Evolutionary conservation across 2,329 filamentous ascomycete genomes (phyloP), one percentile per base, ranked within the genome.

Genomic region (Raffaelea albimanens): DNA sequence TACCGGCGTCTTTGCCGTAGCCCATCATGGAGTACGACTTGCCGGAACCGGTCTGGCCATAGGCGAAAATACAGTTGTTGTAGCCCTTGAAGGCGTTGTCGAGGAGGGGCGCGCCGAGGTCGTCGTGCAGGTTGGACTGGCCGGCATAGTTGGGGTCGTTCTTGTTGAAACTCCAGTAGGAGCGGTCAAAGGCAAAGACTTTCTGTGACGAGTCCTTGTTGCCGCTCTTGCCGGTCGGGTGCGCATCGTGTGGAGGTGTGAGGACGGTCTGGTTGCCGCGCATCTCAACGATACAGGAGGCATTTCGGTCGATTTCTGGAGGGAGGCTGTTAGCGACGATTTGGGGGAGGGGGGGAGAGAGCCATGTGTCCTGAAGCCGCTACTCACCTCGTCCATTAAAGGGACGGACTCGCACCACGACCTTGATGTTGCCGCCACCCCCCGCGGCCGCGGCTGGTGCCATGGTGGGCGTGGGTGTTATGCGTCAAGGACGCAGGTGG

Each of bases 21-120:
- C 93, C 93, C 93, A 98, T 98, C 81, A 85, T 98, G 39, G 93
- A 96, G 68, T 97, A 98, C 63, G 87, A 50, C 44, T 50, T 50
- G 44, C 93, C 93, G 1, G 90, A 95, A 21, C 93, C 93, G 0
- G 93, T 98, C 71, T 98, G 93, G 10, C 93, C 93, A 60, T 98
- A 97, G 51, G 93, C 93, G 62, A 98, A 97, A 56, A 98, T 98
- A 65, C 93, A 98, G 0, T 93, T 98, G 67, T 98, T 91, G 69
- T 98, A 98, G 54, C 93, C 93, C 62, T 96, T 90, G 59, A 98
- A 98, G 69, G 98, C 98, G 75, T 98, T 93, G 65, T 98, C 93
- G 53, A 98, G 76, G 57, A 98, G 97, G 61, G 97, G 93, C 64
- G 96, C 89, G 47, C 93, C 93, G 21, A 98, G 76, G 50, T 85